phyloP scores from a whole-genome alignment of 2,329 filamentous ascomycete genomes.

The Capronia epimyces region DNA sequence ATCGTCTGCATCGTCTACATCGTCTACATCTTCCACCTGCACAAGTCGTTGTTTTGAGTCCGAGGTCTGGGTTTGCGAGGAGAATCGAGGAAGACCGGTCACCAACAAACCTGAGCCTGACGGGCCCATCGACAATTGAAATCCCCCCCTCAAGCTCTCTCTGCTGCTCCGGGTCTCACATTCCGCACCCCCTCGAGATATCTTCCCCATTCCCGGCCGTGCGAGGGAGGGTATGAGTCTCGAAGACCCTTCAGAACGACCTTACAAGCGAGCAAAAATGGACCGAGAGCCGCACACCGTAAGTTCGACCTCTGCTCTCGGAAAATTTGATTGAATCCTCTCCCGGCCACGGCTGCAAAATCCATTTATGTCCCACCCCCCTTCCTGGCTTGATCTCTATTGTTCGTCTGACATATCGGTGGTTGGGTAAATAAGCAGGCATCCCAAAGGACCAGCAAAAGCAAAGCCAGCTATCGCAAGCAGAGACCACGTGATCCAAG shows the following conservation, averaged over 20 bases:
- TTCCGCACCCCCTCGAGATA: not conserved
- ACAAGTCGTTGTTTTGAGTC: too few relatives aligned
- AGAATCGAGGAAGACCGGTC: too few relatives aligned
- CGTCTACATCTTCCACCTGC: too few relatives aligned
- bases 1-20: too few relatives aligned
- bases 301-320: not conserved
- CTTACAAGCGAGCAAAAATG: constrained; percentile 14
- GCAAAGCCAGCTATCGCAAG: not conserved
- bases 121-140: too few relatives aligned
- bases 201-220: not conserved
- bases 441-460: not conserved
- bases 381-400: not conserved
- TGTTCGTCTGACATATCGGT: not conserved
- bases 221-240: not conserved
- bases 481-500: not conserved
- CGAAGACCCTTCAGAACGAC: constrained; percentile 1
- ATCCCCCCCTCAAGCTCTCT: too few relatives aligned
- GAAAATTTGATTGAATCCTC: not conserved
- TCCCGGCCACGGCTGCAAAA: too few relatives aligned
- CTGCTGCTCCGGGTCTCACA: not conserved
- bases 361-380: too few relatives aligned
- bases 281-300: not conserved
- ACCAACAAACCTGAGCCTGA: too few relatives aligned
- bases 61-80: too few relatives aligned
- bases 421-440: not conserved